Conservation (phyloP, 2,329 filamentous ascomycete genomes). For the Botrytis fabae region DNA sequence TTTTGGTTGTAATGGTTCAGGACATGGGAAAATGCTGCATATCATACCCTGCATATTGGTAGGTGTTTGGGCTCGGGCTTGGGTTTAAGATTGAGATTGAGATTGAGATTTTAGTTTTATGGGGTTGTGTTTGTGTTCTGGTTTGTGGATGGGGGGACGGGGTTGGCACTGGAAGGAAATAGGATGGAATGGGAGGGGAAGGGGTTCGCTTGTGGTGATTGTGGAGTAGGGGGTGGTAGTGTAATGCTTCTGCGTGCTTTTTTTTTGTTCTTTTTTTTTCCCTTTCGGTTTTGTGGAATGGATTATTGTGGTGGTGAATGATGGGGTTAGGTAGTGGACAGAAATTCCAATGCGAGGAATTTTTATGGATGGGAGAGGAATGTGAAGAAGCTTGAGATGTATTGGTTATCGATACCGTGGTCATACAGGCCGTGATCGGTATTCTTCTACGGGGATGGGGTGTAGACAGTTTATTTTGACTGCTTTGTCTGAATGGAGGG, state of each 20-base stretch:
- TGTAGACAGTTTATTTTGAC: not conserved
- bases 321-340: not conserved
- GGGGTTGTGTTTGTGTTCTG: not conserved
- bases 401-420: not conserved
- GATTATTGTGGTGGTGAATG: not conserved
- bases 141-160: not conserved
- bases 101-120: constrained; percentile 2
- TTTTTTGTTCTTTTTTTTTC: not conserved
- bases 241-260: not conserved
- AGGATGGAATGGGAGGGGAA: not conserved
- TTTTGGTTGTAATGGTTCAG: constrained; percentile 8
- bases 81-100: not conserved
- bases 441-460: not conserved
- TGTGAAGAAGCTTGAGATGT: not conserved
- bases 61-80: constrained; percentile 15
- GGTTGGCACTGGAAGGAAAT: not conserved
- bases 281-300: not conserved
- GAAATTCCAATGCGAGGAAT: not conserved
- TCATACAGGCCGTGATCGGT: not conserved
- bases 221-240: not conserved
- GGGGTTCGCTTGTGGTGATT: not conserved
- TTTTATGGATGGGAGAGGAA: too few species aligned
- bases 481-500: not conserved
- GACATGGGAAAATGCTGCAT: constrained; percentile 18
- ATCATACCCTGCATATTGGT: constrained; percentile 19